Percentiles rank a stretch among this genome's conserved stretches.
phyloP scores from a whole-genome alignment of 2,329 filamentous ascomycete species.

The Orbilia blumenaviensis region DNA sequence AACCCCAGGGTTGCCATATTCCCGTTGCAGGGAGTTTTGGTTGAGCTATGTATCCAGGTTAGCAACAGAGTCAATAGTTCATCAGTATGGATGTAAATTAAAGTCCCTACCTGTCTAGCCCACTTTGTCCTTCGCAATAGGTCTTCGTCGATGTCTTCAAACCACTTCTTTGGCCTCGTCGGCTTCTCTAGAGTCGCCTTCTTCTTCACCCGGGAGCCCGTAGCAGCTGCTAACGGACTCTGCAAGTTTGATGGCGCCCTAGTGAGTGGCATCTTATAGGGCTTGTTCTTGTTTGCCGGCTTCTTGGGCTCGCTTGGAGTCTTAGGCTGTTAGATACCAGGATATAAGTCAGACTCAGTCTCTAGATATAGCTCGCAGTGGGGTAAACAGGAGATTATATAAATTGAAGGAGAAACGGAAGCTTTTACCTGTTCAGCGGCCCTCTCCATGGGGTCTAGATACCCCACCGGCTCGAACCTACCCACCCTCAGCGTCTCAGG shows the following conservation, averaged over 20 bases:
- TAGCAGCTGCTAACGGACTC: too few relatives aligned
- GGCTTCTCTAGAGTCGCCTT: neutral
- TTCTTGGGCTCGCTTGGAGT: too few relatives aligned
- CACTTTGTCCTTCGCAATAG: constrained; percentile 11
- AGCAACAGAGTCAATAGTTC: neutral
- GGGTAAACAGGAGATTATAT: too few relatives aligned
- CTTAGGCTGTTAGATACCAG: too few relatives aligned
- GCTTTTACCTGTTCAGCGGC: neutral
- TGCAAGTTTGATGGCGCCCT: too few relatives aligned
- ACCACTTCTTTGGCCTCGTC: constrained; percentile 2
- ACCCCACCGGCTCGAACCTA: neutral
- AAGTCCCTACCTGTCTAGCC: neutral
- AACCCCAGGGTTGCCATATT: neutral
- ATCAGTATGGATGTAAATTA: neutral
- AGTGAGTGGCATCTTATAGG: too few relatives aligned
- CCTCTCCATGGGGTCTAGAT: neutral
- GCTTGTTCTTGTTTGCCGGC: neutral
- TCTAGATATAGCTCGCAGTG: too few relatives aligned
- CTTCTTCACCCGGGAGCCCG: too few relatives aligned
- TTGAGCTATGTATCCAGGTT: neutral
- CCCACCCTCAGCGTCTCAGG: constrained; percentile 2
- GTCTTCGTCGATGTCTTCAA: constrained; percentile 30
- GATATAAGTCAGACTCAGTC: too few relatives aligned
- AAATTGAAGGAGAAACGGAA: neutral
- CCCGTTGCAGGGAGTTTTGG: neutral